Percentiles rank a stretch among this genome's conserved stretches.
These are phyloP conservation scores for Amanita exitialis DNA, from an alignment of 768 basidiomycete genomes.

Conservation along the genomic window DNA sequence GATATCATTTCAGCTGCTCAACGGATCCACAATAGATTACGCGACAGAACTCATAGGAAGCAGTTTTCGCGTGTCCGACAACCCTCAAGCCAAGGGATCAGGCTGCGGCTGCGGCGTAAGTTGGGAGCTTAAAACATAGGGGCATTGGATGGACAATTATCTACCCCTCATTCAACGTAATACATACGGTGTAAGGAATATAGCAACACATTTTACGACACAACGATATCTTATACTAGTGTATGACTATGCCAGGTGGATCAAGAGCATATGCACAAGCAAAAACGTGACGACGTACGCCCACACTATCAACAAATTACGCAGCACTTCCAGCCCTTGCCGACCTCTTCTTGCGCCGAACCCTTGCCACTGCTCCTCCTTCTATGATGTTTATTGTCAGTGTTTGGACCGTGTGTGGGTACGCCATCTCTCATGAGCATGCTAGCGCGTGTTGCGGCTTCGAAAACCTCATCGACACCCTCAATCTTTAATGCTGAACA, in stretches of 20 bases:
- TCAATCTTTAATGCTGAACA: slow-evolving; percentile 85
- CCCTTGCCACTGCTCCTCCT: slow-evolving; percentile 42
- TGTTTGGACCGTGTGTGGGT: slow-evolving; percentile 30
- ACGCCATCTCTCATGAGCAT: slow-evolving; percentile 92
- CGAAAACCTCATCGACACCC: slow-evolving; percentile 96
- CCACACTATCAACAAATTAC: slow-evolving; percentile 43
- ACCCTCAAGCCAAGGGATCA: slow-evolving; percentile 84
- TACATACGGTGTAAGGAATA: slow-evolving; percentile 1
- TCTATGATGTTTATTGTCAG: slow-evolving; percentile 36
- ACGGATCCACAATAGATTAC: slow-evolving; percentile 84
- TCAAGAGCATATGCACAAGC: slow-evolving; percentile 2
- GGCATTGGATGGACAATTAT: not conserved
- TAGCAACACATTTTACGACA: not conserved
- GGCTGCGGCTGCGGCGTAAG: slow-evolving; percentile 96
- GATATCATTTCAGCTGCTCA: slow-evolving; percentile 73
- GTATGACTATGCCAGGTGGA: slow-evolving; percentile 1
- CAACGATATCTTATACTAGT: slow-evolving; percentile 3
- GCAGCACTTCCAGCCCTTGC: slow-evolving; percentile 59
- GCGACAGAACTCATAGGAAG: slow-evolving; percentile 94
- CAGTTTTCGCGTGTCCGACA: slow-evolving; percentile 72
- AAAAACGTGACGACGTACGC: not conserved
- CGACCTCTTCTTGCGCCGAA: slow-evolving; percentile 31
- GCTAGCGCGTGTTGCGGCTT: slow-evolving; percentile 91
- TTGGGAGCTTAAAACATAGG: slow-evolving; percentile 70
- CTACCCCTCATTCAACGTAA: not conserved